Conservation (phyloP, 73 alveolate species). For the Paramecium biaurelia region DNA sequence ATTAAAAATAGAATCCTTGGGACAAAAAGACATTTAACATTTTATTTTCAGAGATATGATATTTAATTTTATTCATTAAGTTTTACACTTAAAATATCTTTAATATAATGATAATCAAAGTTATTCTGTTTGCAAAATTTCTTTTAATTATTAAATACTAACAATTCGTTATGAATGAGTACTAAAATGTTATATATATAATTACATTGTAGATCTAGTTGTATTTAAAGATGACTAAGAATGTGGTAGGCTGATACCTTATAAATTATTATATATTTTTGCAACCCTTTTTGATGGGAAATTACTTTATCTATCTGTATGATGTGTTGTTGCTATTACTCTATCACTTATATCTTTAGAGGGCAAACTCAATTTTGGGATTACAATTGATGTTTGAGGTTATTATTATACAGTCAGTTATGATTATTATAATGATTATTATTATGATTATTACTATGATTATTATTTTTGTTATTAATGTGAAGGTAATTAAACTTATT, state of each 20-base stretch:
- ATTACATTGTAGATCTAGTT: conserved; percentile 22
- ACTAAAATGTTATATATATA: not conserved
- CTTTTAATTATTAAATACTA: conserved; percentile 9
- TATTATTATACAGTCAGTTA: not conserved
- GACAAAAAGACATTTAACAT: conserved; percentile 61
- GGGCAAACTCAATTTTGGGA: not conserved
- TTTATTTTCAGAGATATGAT: conserved; percentile 55
- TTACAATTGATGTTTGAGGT: not conserved
- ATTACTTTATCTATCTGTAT: not conserved
- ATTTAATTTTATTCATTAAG: not conserved
- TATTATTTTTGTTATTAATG: not conserved
- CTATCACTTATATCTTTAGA: not conserved
- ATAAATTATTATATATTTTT: not conserved
- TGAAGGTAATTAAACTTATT: not conserved
- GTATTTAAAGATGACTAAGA: conserved; percentile 24
- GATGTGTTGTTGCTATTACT: not conserved
- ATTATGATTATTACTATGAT: not conserved
- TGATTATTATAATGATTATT: not conserved
- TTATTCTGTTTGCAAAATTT: not conserved
- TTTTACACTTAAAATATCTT: not conserved
- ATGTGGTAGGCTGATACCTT: not conserved
- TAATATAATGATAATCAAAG: not conserved
- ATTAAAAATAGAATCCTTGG: conserved; percentile 47
- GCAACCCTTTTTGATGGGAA: conserved; percentile 47
- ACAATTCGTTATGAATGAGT: conserved; percentile 12